Evolutionary conservation across 306 rosid genomes (phyloP), one percentile per base, ranked within the genome.

Genomic region (Arachis stenosperma): DNA sequence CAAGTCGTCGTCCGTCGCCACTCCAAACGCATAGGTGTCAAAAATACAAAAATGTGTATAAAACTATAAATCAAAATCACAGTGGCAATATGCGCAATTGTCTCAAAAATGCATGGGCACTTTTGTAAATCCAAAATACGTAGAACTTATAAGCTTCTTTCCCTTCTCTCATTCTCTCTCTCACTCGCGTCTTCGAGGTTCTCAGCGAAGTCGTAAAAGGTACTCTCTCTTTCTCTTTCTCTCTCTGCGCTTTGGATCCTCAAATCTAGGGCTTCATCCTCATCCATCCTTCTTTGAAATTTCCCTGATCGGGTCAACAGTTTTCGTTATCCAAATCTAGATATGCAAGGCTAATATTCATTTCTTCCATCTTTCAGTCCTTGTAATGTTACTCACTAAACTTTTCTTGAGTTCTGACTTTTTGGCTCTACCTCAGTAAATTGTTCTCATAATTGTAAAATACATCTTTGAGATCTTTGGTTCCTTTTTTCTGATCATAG

Each of bases 181-280:
- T 15, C 75, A 75, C 81, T 78, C 78, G 82, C 76, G 84, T 71
- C 83, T 82, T 82, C 72, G 75, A 84, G 83, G 75, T 85, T 86
- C 81, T 44, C 75, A 76, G 87, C 87, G 71, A 73, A 82, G 88
- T 79, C 77, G 80, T 72, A 82, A 70, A 78, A 75, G 88, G 86
- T 81, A 29, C 74, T 46, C 55, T 76, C 77, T 66, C 13, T 56
- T 5, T n/a, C 37, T 58, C 40, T 58, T 40, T 64, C 52, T 58
- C 70, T 60, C 54, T 61, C 65, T 27, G 40, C 46, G 67, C 59
- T 81, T 61, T 67, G 76, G 85, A 87, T 87, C 93, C 98, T 88
- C 85, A 91, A 93, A 88, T 90, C 88, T 88, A 90, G 93, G 88
- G 85, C 83, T 82, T 74, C 73, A 69, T 41, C 67, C 47, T 40